These are phyloP conservation scores for Mycena albidolilacea DNA, from an alignment of 768 basidiomycete species.

Conservation along the genomic window DNA sequence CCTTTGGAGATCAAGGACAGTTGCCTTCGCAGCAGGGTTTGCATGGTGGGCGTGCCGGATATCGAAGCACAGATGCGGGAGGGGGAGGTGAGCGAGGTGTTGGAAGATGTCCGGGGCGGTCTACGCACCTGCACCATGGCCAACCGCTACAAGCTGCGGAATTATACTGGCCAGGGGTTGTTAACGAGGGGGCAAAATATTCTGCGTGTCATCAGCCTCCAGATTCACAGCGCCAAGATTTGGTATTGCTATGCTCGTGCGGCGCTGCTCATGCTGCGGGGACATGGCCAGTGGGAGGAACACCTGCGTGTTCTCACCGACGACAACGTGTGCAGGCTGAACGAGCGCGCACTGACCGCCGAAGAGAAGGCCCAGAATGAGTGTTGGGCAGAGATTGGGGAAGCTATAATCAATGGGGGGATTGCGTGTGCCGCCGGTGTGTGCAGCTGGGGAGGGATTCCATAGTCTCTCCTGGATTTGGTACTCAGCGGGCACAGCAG, in stretches of 20 bases:
- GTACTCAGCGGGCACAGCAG: no score
- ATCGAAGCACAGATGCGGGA: not conserved
- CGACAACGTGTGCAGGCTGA: not conserved
- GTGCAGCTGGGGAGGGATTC: not conserved
- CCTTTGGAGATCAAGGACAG: not conserved
- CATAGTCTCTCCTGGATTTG: no score
- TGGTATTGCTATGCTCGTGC: no score
- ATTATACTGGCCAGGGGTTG: no score
- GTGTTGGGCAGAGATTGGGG: not conserved
- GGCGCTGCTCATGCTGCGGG: no score
- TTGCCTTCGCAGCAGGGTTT: not conserved
- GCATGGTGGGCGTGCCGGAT: not conserved
- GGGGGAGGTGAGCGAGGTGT: not conserved
- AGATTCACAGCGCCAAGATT: conserved; percentile 7
- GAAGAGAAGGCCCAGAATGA: not conserved
- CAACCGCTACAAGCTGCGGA: no score
- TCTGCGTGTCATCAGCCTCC: not conserved
- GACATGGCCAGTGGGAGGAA: not conserved
- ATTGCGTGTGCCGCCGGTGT: not conserved
- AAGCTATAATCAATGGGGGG: not conserved
- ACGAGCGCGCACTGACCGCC: not conserved
- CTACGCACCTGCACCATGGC: conserved; percentile 9
- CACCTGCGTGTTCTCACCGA: not conserved
- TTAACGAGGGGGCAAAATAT: no score
- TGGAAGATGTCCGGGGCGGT: not conserved